Evolutionary conservation across 805 yeast species (phyloP).

Genomic region (Wickerhamiella sorbophila): DNA sequence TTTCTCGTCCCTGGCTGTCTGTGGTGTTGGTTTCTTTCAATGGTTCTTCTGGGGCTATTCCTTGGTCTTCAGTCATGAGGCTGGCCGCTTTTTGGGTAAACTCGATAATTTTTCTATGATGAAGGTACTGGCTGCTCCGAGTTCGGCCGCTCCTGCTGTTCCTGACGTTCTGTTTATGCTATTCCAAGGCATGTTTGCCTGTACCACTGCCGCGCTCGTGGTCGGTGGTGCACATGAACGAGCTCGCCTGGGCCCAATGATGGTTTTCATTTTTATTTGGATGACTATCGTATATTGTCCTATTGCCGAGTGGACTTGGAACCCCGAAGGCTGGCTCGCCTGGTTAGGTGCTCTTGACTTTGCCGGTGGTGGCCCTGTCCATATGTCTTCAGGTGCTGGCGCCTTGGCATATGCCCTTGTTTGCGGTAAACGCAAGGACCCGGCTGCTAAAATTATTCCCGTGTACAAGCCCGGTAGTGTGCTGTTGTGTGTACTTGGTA

Average conservation of each 20-base stretch:
- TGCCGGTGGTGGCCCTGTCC: conserved; percentile 99
- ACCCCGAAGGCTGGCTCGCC: conserved; percentile 79
- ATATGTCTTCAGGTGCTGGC: conserved; percentile 85
- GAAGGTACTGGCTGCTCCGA: conserved; percentile 70
- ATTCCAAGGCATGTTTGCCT: conserved; percentile 95
- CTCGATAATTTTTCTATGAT: conserved; percentile 66
- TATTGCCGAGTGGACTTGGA: conserved; percentile 97
- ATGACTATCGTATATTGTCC: conserved; percentile 93
- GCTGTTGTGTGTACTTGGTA: conserved; percentile 78
- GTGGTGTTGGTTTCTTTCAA: conserved; percentile 71
- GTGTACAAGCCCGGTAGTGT: conserved; percentile 91
- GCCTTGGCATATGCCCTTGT: conserved; percentile 87
- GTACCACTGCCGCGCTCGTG: conserved; percentile 84
- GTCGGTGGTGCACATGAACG: conserved; percentile 97
- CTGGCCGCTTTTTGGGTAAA: conserved; percentile 64
- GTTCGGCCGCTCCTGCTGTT: conserved; percentile 40
- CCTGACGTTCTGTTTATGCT: conserved; percentile 86
- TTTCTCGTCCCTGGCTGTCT: conserved; percentile 90
- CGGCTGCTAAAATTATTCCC: conserved; percentile 49
- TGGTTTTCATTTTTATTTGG: conserved; percentile 89
- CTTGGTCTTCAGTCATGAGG: conserved; percentile 61
- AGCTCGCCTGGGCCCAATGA: conserved; percentile 91
- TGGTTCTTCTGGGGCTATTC: conserved; percentile 99
- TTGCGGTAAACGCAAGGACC: conserved; percentile 84
- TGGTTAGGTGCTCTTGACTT: conserved; percentile 78